Conservation (phyloP, 2,329 filamentous ascomycete species). For the Colletotrichum filicis region DNA sequence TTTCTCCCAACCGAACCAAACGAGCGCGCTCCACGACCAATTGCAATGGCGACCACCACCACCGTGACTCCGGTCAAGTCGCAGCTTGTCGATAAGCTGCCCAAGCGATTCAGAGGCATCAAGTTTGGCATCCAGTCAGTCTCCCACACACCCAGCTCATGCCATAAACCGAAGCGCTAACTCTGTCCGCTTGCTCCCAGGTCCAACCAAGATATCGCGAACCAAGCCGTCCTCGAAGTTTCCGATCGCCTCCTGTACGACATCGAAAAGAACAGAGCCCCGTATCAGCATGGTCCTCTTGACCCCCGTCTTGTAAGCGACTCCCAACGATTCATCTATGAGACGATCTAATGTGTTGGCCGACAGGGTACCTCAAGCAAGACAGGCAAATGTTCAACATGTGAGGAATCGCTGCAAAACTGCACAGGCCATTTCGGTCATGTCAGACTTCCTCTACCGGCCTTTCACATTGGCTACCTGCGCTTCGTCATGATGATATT, state of each 20-base stretch:
- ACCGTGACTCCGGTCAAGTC: slow-evolving; percentile 71
- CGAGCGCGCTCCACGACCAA: background rate
- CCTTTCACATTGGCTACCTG: slow-evolving; percentile 96
- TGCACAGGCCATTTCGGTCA: slow-evolving; percentile 98
- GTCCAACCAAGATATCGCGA: slow-evolving; percentile 93
- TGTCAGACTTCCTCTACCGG: slow-evolving; percentile 88
- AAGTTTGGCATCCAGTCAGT: slow-evolving; percentile 90
- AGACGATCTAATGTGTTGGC: background rate
- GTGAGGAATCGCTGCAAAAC: slow-evolving; percentile 80
- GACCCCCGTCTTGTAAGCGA: slow-evolving; percentile 77
- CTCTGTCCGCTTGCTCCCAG: slow-evolving; percentile 52
- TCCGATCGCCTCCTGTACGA: slow-evolving; percentile 96
- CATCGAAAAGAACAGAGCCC: slow-evolving; percentile 79
- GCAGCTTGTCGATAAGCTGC: slow-evolving; percentile 88
- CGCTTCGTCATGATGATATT: slow-evolving; percentile 92
- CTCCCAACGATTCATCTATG: slow-evolving; percentile 26
- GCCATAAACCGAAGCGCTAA: background rate
- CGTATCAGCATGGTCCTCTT: slow-evolving; percentile 85
- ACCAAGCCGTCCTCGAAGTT: slow-evolving; percentile 93
- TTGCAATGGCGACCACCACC: slow-evolving; percentile 36
- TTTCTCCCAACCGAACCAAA: background rate
- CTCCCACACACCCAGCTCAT: background rate
- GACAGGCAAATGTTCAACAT: slow-evolving; percentile 81
- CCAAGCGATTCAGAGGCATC: slow-evolving; percentile 91
- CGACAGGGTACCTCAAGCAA: slow-evolving; percentile 86